phyloP scores from a whole-genome alignment of 176 grass and related monocot species.

The Oryza nivara region DNA sequence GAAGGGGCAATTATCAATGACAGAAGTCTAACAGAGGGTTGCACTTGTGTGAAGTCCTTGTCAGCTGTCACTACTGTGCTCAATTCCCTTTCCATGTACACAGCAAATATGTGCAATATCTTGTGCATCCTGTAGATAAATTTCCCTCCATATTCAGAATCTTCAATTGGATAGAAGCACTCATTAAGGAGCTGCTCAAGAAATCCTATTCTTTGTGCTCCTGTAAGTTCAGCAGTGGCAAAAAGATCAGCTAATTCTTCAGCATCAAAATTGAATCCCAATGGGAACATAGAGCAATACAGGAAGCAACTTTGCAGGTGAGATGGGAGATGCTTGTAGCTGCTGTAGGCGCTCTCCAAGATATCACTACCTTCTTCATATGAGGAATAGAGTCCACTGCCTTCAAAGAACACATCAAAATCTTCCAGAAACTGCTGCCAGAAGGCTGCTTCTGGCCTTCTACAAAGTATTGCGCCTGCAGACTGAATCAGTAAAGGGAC shows the following conservation, averaged over 20 bases:
- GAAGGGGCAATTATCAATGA: not conserved
- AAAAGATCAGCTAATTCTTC: constrained; percentile 20
- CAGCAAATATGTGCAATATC: constrained; percentile 21
- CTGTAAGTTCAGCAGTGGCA: not conserved
- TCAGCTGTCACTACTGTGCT: not conserved
- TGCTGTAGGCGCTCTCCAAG: not conserved
- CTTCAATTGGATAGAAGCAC: constrained; percentile 4
- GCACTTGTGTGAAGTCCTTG: not conserved
- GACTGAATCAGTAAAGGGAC: not conserved
- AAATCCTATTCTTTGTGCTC: not conserved
- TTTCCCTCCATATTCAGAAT: not conserved
- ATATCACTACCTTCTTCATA: too few species aligned
- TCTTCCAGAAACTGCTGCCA: not conserved
- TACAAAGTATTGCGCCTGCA: not conserved
- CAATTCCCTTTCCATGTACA: not conserved
- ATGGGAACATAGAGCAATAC: constrained; percentile 14
- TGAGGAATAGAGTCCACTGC: not conserved
- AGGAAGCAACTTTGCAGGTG: not conserved
- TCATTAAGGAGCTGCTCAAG: not conserved
- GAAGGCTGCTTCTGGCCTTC: not conserved
- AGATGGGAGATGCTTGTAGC: constrained; percentile 6
- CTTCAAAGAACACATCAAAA: not conserved
- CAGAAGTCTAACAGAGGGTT: not conserved
- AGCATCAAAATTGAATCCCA: not conserved
- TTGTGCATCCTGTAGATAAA: not conserved